These are phyloP conservation scores for Lineolata rhizophorae DNA, from an alignment of 495 filamentous ascomycete genomes.

Conservation along the genomic window DNA sequence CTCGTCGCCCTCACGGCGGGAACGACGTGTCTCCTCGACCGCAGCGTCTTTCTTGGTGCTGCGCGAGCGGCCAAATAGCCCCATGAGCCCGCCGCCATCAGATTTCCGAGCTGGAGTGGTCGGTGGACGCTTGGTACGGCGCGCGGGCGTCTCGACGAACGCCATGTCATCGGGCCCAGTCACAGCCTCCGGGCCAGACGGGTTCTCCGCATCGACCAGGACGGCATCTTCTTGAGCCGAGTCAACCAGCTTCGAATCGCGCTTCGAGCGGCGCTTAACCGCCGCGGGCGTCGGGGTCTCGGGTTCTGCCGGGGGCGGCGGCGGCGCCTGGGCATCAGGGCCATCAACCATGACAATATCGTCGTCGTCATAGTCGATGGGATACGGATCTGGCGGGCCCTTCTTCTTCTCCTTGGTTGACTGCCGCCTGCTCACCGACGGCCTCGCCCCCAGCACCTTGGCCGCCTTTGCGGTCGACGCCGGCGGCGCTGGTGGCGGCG, in stretches of 20 bases:
- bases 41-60: slow-evolving; percentile 5
- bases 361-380: slow-evolving; percentile 35
- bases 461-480: slow-evolving; percentile 33
- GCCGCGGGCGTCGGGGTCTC: slow-evolving; percentile 2
- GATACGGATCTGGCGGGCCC: slow-evolving; percentile 31
- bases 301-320: slow-evolving; percentile 5
- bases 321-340: slow-evolving; percentile 14
- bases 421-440: slow-evolving; percentile 5
- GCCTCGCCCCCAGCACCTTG: slow-evolving; percentile 32
- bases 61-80: slow-evolving; percentile 11
- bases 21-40: slow-evolving; percentile 1
- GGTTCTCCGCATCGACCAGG: slow-evolving; percentile 7
- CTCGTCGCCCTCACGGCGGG: slow-evolving; percentile 3
- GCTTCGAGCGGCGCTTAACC: slow-evolving; percentile 7
- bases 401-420: slow-evolving; percentile 17
- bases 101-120: slow-evolving; percentile 3
- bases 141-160: no score
- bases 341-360: slow-evolving; percentile 34
- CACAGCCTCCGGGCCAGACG: no score
- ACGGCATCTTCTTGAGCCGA: slow-evolving; percentile 10
- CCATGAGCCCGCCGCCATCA: slow-evolving; percentile 9
- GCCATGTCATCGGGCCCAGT: no score
- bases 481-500: no score
- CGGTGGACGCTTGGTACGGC: no score
- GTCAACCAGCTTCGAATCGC: slow-evolving; percentile 3